Evolutionary conservation across 768 basidiomycete genomes (phyloP), one percentile per base, ranked within the genome.

Genomic region (Boletus fagicola): DNA sequence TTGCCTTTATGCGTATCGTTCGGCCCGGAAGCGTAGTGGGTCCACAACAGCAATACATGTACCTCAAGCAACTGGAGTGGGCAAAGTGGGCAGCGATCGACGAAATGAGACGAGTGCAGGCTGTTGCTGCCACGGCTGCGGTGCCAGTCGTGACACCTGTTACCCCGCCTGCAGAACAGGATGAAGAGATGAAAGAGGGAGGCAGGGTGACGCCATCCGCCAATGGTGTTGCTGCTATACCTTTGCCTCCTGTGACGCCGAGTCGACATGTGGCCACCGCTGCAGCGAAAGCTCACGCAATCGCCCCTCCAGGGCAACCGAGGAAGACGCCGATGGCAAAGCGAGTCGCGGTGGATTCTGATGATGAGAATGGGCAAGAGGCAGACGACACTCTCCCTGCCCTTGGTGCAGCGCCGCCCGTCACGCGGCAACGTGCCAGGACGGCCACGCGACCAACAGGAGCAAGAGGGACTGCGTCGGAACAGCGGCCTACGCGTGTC

Each of bases 1-100:
- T 98, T 55, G 97, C 90, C 0, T 98, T 95, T 74, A 98, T 98
- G 97, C 88, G 97, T 20, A 92, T 99, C 63, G 87, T 97, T 54
- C 86, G 97, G 45, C 97, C 97, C 2, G 96, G 94, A 7, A 89
- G 88, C 56, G 92, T 94, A 44, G 93, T 95, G 50, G 92, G 92
- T 13, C 92, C 92, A 20, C 92, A 94, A 62, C 92, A 94, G 68
- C 94, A 97, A 71, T 97, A 92, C 69, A 86, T 97, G 83, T 94
- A 95, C 69, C 83, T 92, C 67, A 94, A 94, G 76, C 94, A 97
- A 67, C 73, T 94, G 45, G 91, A 94, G 71, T 97, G 94, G 94
- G 80, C 85, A 18, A 92, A 92, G 66, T 96, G 94, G 94, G 85
- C 92, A 2, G 94, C 94, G 5, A 79, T 85, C 3, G 93, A 97